Base-by-base conservation (phyloP, 345 rosid genomes). In the Eucalyptus urophylla region DNA sequence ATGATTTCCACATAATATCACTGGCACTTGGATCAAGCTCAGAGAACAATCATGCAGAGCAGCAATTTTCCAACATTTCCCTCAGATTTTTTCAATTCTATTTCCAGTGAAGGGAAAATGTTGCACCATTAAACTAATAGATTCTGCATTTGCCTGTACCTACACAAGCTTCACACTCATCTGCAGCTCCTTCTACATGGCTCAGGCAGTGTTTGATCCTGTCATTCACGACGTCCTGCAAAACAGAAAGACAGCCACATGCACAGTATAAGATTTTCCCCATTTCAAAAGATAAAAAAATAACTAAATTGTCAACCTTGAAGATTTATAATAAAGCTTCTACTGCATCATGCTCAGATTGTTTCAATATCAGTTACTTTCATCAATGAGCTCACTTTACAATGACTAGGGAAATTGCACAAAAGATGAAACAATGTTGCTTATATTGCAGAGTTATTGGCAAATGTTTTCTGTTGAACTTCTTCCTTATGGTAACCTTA, bases 71-170 rank as follows among this genome's bases (percentile, higher is more conserved):
- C 47, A 76, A 21, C 85, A 76, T 21, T 76, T 40, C 85, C 83
- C 85, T 76, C 47, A 11, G 85, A 76, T 21, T 40, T 76, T 69
- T 76, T 40, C 47, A 21, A 40, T 76, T 22, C 85, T 21, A 76
- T 76, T 40, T 76, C 85, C 47, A 37, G 29, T 40, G 47, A 40
- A 76, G 40, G 65, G 45, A 86, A 86, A 86, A 86, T 86, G 65
- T 31, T 31, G 87, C 43, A 49, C 45, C 80, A 49, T 37, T 22
- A 50, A 60, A 86, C 69, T 90, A 89, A 69, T 95, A 94, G 90
- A 97, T 92, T 95, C 93, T 96, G 96, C 99, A 97, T 90, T 94
- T 97, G 90, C 92, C 89, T 90, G 99, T 97, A 89, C 98, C 99
- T 53, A 93, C 94, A 92, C 99, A 97, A 81, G 90, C 98, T 86